Base-by-base conservation (phyloP, 495 filamentous ascomycete species). In the Xylaria venustula region DNA sequence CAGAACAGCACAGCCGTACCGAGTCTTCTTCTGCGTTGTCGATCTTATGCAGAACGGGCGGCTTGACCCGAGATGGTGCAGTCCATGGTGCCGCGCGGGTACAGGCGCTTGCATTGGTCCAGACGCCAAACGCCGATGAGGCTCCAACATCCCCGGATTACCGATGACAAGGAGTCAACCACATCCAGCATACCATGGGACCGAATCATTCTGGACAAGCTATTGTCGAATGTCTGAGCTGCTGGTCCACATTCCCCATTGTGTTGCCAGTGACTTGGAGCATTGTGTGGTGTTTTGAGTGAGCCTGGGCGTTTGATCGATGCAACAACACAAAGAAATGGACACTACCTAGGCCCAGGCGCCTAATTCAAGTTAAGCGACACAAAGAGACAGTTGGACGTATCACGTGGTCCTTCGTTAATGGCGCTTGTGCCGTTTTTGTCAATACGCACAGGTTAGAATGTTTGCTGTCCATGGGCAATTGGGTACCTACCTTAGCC, bases 401-500 rank as follows among this genome's bases (percentile, higher is more conserved):
- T 19, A 26, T 40, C 52, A 58, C 49, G 56, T 34, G 51, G 40
- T 14, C 30, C 47, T 15, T 50, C 37, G 45, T 36, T 63, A 44
- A 60, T 40, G 34, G 26, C 47, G 37, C 23, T 7, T 28, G 54
- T 60, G 47, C 59, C 54, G 55, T 12, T 23, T 17, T 36, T 55
- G 64, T 67, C 64, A 60, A 58, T 68, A 62, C 54, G 36, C 58
- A 47, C 46, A 11, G 0, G 17, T 34, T 53, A 17, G 47, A 64
- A 64, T 60, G 49, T 60, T 64, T 67, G 67, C 19, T 52, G 45
- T 49, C 56, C 42, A 34, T 20, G 19, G 30, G 30, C 11, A 11
- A 34, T 15, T 40, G 7, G 6, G n/a, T n/a, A 8, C 15, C 37
- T 40, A 34, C 11, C 5, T 5, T 5, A 11, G 37, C 37, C 15